These are phyloP conservation scores for Pleurotus sapidus DNA, from an alignment of 768 basidiomycete genomes.

Conservation along the genomic window DNA sequence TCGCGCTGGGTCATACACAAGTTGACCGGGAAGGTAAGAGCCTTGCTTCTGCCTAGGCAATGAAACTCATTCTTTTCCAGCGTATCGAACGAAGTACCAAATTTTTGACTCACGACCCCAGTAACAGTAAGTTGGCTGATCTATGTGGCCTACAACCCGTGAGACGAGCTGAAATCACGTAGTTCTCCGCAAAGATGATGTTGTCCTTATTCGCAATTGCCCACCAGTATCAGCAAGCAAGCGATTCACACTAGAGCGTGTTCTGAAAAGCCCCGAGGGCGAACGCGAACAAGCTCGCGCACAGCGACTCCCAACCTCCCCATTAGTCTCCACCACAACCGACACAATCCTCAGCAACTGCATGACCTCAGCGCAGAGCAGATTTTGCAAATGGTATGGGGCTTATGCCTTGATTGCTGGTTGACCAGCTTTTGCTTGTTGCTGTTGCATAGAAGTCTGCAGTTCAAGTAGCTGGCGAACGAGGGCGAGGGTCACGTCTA, in stretches of 20 bases:
- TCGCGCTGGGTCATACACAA: constrained; percentile 71
- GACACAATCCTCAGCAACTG: constrained; percentile 13
- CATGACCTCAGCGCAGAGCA: neutral
- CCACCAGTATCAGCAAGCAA: constrained; percentile 78
- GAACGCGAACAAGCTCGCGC: constrained; percentile 39
- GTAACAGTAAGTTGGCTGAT: constrained; percentile 50
- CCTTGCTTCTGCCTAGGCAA: neutral
- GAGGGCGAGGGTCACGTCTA: constrained; percentile 1
- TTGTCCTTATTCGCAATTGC: constrained; percentile 78
- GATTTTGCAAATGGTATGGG: neutral
- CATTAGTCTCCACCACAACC: neutral
- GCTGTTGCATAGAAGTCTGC: constrained; percentile 55
- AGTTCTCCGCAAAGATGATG: constrained; percentile 69
- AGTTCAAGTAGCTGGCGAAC: constrained; percentile 53
- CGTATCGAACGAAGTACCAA: constrained; percentile 75
- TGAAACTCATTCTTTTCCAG: constrained; percentile 32
- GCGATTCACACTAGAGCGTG: constrained; percentile 66
- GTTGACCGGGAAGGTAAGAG: constrained; percentile 70
- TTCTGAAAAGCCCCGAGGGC: constrained; percentile 67
- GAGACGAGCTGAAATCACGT: neutral
- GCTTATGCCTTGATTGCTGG: neutral
- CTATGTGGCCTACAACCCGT: neutral
- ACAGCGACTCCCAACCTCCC: neutral
- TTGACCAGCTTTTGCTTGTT: constrained; percentile 28
- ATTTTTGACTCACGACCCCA: constrained; percentile 72